Base-by-base conservation (phyloP, 2,329 filamentous ascomycete genomes). In the Sphaerulina vaccinii region DNA sequence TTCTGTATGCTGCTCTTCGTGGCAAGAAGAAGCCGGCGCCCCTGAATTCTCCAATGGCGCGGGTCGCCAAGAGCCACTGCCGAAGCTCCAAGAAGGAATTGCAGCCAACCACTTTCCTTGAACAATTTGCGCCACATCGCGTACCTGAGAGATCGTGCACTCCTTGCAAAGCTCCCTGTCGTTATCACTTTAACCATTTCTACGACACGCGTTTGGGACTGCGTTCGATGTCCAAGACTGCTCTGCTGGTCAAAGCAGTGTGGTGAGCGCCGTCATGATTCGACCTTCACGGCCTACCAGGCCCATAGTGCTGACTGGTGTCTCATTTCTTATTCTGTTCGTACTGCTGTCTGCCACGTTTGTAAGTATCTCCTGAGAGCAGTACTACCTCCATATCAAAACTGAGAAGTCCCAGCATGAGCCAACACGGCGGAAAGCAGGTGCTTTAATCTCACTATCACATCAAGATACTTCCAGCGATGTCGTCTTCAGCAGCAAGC, bases 401-500 rank as follows among this genome's bases (percentile, higher is more conserved):
- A n/a, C 15, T 24, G 35, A 37, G n/a, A 15, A 19, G 13, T 21
- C 8, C 13, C 24, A 49, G 45, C 45, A 39, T 18, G 36, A 40
- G 18, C 45, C 45, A 5, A 21, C 32, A 21, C 27, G 19, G 19
- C 15, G 27, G 2, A 41, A 29, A 49, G 45, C 45, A 1, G 45
- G 37, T 33, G 45, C 27, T n/a, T 23, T 49, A 3, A 29, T 40
- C 4, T 39, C 37, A 24, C 23, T 24, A 22, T 37, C 45, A 15
- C 9, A 22, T 7, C 24, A 49, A n/a, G 45, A 41, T 49, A 24
- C 13, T 23, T 21, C 36, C 2, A 16, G 27, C 11, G 10, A 23
- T 16, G 11, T 6, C 2, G 27, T 32, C n/a, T 43, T 19, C 29
- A 40, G n/a, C 49, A 44, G 43, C 41, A 59, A 59, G 21, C 55